Evolutionary conservation across 148 eudicot species (phyloP), one percentile per base, ranked within the genome.

Genomic region (Linanthus parryae): DNA sequence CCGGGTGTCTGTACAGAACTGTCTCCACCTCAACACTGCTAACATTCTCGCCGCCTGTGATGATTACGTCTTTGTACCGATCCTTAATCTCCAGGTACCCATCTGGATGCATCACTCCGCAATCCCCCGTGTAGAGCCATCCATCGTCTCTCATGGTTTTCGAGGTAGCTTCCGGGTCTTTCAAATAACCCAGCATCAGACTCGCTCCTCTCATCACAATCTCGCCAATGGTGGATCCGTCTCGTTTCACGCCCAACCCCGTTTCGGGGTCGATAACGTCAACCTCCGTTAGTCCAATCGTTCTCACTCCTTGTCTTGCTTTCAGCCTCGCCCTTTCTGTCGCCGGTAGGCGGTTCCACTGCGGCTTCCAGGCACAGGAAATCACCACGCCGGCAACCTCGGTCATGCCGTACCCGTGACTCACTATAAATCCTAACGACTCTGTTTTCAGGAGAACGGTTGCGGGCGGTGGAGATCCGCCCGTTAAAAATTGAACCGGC

Each of bases 391-490:
- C 60, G 0, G 68, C 73, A 9, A 63, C 70, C 51, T 73, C 78
- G 3, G 69, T 67, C 78, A 73, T 73, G 20, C 78, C 78, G 56
- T 67, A 73, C 0, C 29, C 73, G 24, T 55, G 56, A 41, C 28
- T 31, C 15, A 68, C 38, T 24, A 6, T 24, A 17, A 67, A 73
- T 30, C 78, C 78, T 5, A 67, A 13, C 7, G 47, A 50, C 19
- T 49, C 15, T 12, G 68, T 52, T 45, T 44, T 59, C 2, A 26
- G n/a, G n/a, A 58, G 16, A 38, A 75, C 63, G 17, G 63, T 63
- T 22, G 64, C 22, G 30, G 78, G 69, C 5, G 94, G 94, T 56
- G 81, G 63, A 18, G 74, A 72, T 43, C 84, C 94, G 39, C 84
- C 84, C 1, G 73, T 65, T 57, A 75, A 51, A 21, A 73, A 45